These are phyloP conservation scores for Trichoderma gracile DNA, from an alignment of 2,329 filamentous ascomycete genomes.

Conservation along the genomic window DNA sequence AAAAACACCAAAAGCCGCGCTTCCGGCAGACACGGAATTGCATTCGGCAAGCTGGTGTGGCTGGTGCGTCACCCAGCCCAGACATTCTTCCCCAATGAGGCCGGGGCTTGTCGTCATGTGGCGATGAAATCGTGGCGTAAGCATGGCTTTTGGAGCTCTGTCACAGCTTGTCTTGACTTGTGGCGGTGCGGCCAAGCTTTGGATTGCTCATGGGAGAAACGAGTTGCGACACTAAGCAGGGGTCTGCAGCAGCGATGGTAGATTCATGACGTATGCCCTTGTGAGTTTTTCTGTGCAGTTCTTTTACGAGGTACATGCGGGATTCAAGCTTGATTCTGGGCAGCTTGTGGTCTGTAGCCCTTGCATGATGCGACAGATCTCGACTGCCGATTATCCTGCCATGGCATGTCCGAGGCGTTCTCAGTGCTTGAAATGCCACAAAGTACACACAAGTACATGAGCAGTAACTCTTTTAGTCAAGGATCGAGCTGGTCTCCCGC, in stretches of 20 bases:
- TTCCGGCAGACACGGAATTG: background rate
- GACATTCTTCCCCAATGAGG: background rate
- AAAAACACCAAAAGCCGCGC: constrained; percentile 1
- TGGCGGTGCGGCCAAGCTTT: constrained; percentile 17
- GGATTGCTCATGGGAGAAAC: background rate
- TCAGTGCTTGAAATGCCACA: too few species aligned
- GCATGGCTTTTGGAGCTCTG: background rate
- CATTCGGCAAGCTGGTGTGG: constrained; percentile 5
- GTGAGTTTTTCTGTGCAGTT: background rate
- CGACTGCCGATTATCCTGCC: too few species aligned
- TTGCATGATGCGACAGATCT: too few species aligned
- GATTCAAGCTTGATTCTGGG: background rate
- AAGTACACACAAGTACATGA: too few species aligned
- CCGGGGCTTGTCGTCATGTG: constrained; percentile 14
- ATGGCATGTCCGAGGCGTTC: too few species aligned
- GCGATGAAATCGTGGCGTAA: constrained; percentile 7
- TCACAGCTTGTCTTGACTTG: background rate
- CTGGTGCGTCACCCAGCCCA: background rate
- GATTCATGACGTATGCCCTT: constrained; percentile 6
- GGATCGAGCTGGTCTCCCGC: background rate
- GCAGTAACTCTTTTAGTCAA: background rate
- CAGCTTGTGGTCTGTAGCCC: too few species aligned
- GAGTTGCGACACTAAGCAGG: constrained; percentile 14
- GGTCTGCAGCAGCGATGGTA: constrained; percentile 12
- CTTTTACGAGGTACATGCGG: background rate